Percentiles rank a stretch among this genome's conserved stretches.
Evolutionary conservation across 2,329 filamentous ascomycete genomes (phyloP).

Genomic region (Cladorrhinum sp.): DNA sequence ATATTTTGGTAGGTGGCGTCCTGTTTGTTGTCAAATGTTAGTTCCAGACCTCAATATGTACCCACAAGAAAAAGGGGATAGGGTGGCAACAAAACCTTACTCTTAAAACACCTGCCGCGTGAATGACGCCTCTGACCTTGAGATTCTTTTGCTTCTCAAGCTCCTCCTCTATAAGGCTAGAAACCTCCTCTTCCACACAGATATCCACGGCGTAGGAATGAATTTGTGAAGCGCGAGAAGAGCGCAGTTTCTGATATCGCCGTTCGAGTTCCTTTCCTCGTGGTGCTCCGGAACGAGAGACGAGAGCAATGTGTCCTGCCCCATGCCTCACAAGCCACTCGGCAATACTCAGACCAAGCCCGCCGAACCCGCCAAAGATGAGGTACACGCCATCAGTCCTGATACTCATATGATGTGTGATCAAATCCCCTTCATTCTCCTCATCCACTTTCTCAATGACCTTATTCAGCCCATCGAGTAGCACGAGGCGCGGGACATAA

Average conservation of each 20-base stretch:
- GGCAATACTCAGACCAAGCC: constrained; percentile 36
- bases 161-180: constrained; percentile 6
- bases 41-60: not conserved
- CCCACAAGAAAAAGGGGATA: not conserved
- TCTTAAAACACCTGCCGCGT: constrained; percentile 26
- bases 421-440: not conserved
- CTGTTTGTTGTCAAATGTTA: not conserved
- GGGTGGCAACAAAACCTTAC: not conserved
- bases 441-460: constrained; percentile 38
- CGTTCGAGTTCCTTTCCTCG: not conserved
- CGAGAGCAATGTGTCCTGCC: constrained; percentile 37
- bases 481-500: constrained; percentile 45
- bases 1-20: constrained; percentile 27
- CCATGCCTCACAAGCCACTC: constrained; percentile 38
- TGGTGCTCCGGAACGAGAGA: constrained; percentile 33
- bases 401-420: not conserved
- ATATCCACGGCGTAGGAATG: constrained; percentile 42
- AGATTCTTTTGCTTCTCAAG: constrained; percentile 6
- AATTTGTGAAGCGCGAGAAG: constrained; percentile 12
- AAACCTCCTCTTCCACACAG: constrained; percentile 35
- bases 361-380: constrained; percentile 38
- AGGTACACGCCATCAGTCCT: constrained; percentile 29
- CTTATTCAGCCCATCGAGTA: constrained; percentile 40
- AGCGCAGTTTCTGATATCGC: not conserved
- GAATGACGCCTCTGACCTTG: constrained; percentile 26